phyloP scores from a whole-genome alignment of 768 basidiomycete genomes.

The Russula ochroleuca region DNA sequence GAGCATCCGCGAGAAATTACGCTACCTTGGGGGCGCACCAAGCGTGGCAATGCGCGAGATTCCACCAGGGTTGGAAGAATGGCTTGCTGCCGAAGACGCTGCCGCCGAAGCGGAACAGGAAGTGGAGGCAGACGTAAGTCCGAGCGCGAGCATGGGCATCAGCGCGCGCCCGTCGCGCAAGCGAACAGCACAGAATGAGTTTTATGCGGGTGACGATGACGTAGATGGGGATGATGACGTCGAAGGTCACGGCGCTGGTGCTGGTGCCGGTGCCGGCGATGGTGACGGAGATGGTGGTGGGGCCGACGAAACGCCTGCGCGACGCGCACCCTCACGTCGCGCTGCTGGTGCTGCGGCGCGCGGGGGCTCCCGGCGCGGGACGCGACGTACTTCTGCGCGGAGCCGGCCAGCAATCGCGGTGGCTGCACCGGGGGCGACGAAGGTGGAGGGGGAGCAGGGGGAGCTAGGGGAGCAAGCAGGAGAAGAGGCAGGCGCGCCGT shows the following conservation, averaged over 20 bases:
- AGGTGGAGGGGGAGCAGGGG: background rate
- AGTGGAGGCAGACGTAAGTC: constrained; percentile 56
- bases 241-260: constrained; percentile 46
- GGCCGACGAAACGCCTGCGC: constrained; percentile 32
- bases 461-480: background rate
- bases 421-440: background rate
- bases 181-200: constrained; percentile 55
- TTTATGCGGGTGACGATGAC: constrained; percentile 61
- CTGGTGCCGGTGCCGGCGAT: constrained; percentile 47
- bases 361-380: constrained; percentile 29
- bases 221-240: constrained; percentile 46
- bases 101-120: constrained; percentile 61
- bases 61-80: constrained; percentile 81
- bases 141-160: constrained; percentile 48
- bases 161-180: constrained; percentile 51
- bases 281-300: constrained; percentile 45
- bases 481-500: background rate
- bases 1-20: constrained; percentile 78
- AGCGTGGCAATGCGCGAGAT: constrained; percentile 96
- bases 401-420: constrained; percentile 16
- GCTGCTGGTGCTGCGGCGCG: background rate
- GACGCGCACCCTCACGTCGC: constrained; percentile 33
- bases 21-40: constrained; percentile 94
- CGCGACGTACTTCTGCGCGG: constrained; percentile 1
- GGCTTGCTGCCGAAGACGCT: constrained; percentile 65